Evolutionary conservation across 225 moss, liverwort and hornwort species (phyloP).

Genomic region (Neckera pumila): DNA sequence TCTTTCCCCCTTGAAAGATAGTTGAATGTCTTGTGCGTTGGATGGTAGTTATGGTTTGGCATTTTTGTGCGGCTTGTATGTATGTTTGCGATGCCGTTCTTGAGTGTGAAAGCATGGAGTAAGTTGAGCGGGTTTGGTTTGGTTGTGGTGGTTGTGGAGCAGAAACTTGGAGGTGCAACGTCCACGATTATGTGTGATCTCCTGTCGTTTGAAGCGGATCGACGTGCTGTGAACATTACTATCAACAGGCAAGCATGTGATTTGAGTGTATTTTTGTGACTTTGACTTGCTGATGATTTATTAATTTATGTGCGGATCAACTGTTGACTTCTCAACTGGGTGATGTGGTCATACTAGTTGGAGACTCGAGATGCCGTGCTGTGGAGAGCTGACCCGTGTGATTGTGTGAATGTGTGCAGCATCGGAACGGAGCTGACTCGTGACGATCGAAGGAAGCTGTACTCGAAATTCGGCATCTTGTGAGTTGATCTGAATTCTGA

Average conservation of each 20-base stretch:
- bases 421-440: constrained; percentile 97
- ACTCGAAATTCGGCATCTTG: constrained; percentile 88
- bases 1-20: not conserved
- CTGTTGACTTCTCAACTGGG: not conserved
- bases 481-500: constrained; percentile 23
- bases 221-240: constrained; percentile 91
- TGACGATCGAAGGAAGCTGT: constrained; percentile 93
- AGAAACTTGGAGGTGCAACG: constrained; percentile 94
- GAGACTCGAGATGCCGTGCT: not conserved
- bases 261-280: not conserved
- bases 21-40: not conserved
- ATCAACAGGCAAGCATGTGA: constrained; percentile 57
- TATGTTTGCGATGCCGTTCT: not conserved
- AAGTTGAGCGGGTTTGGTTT: not conserved
- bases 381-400: not conserved
- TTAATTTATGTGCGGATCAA: too few species aligned
- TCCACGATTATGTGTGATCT: constrained; percentile 82
- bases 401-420: constrained; percentile 29
- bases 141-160: not conserved
- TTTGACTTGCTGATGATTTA: not conserved
- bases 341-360: not conserved
- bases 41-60: not conserved
- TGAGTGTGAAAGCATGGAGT: not conserved
- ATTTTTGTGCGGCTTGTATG: not conserved
- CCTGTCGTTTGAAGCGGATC: constrained; percentile 88